Evolutionary conservation across 345 rosid genomes (phyloP), one percentile per base, ranked within the genome.

Genomic region (Eucalyptus cloeziana): DNA sequence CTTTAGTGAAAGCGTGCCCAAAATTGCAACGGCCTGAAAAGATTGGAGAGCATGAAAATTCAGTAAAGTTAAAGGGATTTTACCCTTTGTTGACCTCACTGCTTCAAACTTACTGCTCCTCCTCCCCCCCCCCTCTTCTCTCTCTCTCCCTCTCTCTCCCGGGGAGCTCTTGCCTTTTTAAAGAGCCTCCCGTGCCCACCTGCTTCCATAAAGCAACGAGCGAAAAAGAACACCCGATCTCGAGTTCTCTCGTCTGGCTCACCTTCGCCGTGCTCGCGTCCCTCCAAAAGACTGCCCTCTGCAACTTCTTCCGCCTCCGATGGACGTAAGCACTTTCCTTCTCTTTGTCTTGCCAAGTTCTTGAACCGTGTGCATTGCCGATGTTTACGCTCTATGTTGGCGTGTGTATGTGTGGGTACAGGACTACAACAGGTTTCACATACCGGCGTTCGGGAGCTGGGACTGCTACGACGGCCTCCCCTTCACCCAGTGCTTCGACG

Each of bases 401-500:
- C 17, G 31, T 31, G 43, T 16, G 30, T 33, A 6, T 16, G n/a
- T 49, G 43, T 30, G 43, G 2, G 10, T 16, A 30, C 51, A 87
- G 51, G 85, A 58, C 60, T 94, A 89, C 87, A 81, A 89, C 90
- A 94, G 97, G 86, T 93, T 93, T 60, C 98, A 96, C 89, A 96
- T 98, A 16, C 99, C 99, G 0, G 98, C 99, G 10, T 98, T 98
- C 87, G 99, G 99, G 13, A 96, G 98, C 96, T 97, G 99, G 99
- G 99, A 98, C 37, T 97, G 99, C 96, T 95, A 96, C 95, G 95
- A 92, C 43, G 96, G 94, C 71, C 93, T 96, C 43, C 97, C 99
- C 0, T 96, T 96, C 91, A 97, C 99, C 88, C 98, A 97, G 88
- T 98, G 99, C 88, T 98, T 98, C 67, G 98, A 98, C 51, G 92